A percentile compares a stretch with the other conserved stretches of the same genome.
These are phyloP conservation scores for Penicillium nordicum DNA, from an alignment of 2,329 filamentous ascomycete genomes.

Conservation along the genomic window DNA sequence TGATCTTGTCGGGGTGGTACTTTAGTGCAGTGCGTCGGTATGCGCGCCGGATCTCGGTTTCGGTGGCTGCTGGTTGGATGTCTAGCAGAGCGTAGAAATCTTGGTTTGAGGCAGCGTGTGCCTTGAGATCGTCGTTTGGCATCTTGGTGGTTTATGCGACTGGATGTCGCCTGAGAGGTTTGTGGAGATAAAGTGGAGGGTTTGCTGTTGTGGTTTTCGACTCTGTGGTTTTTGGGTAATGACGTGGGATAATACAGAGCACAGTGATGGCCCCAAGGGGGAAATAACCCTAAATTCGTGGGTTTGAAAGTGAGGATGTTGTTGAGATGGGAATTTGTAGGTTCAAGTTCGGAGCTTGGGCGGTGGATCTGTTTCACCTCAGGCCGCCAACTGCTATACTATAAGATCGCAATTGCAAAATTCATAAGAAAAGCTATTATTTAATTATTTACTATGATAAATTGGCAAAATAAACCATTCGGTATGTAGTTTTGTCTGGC, in stretches of 20 bases:
- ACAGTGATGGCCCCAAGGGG: background rate
- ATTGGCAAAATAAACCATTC: background rate
- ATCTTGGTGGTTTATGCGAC: conserved; percentile 47
- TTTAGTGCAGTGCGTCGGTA: conserved; percentile 84
- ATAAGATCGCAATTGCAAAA: background rate
- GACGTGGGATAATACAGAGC: background rate
- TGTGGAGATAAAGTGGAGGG: conserved; percentile 6
- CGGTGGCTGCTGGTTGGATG: conserved; percentile 61
- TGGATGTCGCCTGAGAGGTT: conserved; percentile 42
- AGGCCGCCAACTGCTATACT: conserved; percentile 3
- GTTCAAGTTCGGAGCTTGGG: conserved; percentile 5
- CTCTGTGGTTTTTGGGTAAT: background rate
- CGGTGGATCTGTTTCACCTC: conserved; percentile 3
- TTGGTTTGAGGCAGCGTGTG: conserved; percentile 58
- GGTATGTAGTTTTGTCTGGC: no score
- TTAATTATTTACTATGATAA: background rate
- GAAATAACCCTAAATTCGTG: background rate
- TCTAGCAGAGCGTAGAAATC: conserved; percentile 78
- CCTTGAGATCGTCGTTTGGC: conserved; percentile 47
- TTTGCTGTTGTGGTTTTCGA: background rate
- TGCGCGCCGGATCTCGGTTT: conserved; percentile 74
- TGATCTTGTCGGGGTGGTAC: conserved; percentile 90
- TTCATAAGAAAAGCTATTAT: background rate
- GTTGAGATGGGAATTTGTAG: conserved; percentile 4
- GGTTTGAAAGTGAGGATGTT: background rate